Evolutionary conservation across 2,329 filamentous ascomycete species (phyloP), one percentile per base, ranked within the genome.

Genomic region (Colletotrichum tropicale): DNA sequence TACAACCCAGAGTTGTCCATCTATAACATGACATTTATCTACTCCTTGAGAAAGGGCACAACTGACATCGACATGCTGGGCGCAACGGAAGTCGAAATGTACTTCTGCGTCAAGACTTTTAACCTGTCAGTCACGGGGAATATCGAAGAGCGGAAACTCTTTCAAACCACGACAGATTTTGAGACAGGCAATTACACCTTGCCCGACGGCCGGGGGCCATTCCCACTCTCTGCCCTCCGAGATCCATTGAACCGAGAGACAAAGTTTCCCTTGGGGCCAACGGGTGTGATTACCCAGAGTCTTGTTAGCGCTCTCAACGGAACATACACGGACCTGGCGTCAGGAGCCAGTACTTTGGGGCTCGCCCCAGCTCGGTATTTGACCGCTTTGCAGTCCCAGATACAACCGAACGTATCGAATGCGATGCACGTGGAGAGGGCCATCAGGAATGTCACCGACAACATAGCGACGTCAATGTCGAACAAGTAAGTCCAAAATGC

Each of bases 41-140:
- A 74, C 24, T 74, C 56, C n/a, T 10, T 69, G 18, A 36, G 30
- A 26, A 30, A 38, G 3, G 61, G 61, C 34, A 65, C 48, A 7
- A 16, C 26, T 21, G 15, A 26, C 4, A 16, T 24, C 10, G 38
- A 16, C 15, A 26, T 18, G 16, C 15, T 76, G 28, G 73, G 73
- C 6, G 78, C 78, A 2, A 61, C 48, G 9, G 78, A 78, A 12
- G 38, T 48, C 18, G 38, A 48, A n/a, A 48, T 48, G 18, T 48
- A 48, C 38, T 48, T 48, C 38, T 48, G 38, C 9, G 9, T 48
- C 38, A 48, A 48, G 9, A 12, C 18, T 12, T 48, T n/a, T n/a
- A n/a, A 48, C 38, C 9, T 48, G 9, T n/a, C 38, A 48, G 6
- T n/a, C 38, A 48, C 38, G 18, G 38, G 9, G 38, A 48, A 48